Percentiles rank a stretch among this genome's conserved stretches.
These are phyloP conservation scores for Larix kaempferi DNA, from an alignment of 75 land plant species.

Conservation along the genomic window DNA sequence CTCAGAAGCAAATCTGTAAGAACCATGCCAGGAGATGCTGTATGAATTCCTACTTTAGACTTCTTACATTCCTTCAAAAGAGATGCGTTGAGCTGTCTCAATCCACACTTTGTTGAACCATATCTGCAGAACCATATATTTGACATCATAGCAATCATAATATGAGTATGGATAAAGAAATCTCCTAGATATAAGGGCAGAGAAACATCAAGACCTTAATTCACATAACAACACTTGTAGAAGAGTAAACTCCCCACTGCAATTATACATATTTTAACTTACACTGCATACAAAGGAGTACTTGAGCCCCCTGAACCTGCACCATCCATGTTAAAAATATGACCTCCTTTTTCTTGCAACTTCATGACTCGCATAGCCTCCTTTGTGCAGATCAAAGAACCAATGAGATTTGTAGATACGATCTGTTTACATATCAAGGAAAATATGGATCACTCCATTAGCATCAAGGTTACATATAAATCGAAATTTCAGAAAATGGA, in stretches of 20 bases:
- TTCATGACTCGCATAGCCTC: constrained; percentile 91
- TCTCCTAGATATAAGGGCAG: too few relatives aligned
- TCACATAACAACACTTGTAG: background rate
- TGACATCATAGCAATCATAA: background rate
- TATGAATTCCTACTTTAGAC: constrained; percentile 87
- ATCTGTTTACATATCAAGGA: constrained; percentile 46
- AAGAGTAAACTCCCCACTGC: background rate
- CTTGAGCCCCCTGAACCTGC: constrained; percentile 98
- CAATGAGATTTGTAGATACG: constrained; percentile 89
- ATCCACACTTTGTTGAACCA: constrained; percentile 96
- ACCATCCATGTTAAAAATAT: constrained; percentile 99
- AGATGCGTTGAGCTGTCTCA: constrained; percentile 87
- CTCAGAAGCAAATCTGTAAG: constrained; percentile 92
- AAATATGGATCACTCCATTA: constrained; percentile 5
- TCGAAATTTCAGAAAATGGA: background rate
- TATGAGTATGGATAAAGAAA: background rate
- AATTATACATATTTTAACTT: constrained; percentile 23
- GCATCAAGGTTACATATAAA: background rate
- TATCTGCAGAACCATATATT: constrained; percentile 47
- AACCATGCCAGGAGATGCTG: constrained; percentile 99
- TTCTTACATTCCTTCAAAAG: constrained; percentile 82
- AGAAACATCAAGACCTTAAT: background rate
- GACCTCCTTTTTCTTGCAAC: constrained; percentile 74
- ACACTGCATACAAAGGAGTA: constrained; percentile 99
- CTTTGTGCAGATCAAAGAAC: constrained; percentile 90